Evolutionary conservation across 1,139 yeast species (phyloP).

Genomic region (Hyphopichia pseudoburtonii): DNA sequence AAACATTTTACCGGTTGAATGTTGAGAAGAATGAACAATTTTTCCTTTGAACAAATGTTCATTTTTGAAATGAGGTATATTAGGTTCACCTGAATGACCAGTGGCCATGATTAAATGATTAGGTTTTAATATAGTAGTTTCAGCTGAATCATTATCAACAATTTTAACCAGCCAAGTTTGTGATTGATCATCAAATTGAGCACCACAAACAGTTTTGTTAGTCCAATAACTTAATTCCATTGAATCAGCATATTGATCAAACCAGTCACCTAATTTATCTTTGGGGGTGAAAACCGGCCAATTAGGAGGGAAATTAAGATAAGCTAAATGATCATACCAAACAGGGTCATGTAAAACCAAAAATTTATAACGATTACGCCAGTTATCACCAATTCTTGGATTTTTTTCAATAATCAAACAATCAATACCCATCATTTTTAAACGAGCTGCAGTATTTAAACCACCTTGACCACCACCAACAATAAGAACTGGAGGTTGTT

Average conservation of each 20-base stretch:
- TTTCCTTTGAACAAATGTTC: constrained; percentile 37
- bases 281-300: constrained; percentile 45
- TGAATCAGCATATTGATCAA: constrained; percentile 37
- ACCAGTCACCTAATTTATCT: constrained; percentile 43
- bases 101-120: constrained; percentile 40
- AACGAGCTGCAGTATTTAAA: constrained; percentile 39
- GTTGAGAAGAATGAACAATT: constrained; percentile 39
- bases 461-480: constrained; percentile 51
- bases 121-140: constrained; percentile 17
- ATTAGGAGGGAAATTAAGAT: constrained; percentile 35
- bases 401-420: constrained; percentile 37
- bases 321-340: constrained; percentile 41
- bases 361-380: constrained; percentile 45
- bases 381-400: constrained; percentile 39
- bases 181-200: constrained; percentile 25
- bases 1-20: constrained; percentile 37
- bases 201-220: constrained; percentile 26
- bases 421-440: constrained; percentile 37
- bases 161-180: constrained; percentile 32
- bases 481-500: constrained; percentile 38
- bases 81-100: constrained; percentile 45
- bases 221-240: constrained; percentile 41
- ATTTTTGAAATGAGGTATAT: constrained; percentile 35
- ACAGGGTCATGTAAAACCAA: constrained; percentile 45
- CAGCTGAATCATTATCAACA: constrained; percentile 16